These are phyloP conservation scores for Aspergillus transmontanensis DNA, from an alignment of 2,329 filamentous ascomycete species.

Conservation along the genomic window DNA sequence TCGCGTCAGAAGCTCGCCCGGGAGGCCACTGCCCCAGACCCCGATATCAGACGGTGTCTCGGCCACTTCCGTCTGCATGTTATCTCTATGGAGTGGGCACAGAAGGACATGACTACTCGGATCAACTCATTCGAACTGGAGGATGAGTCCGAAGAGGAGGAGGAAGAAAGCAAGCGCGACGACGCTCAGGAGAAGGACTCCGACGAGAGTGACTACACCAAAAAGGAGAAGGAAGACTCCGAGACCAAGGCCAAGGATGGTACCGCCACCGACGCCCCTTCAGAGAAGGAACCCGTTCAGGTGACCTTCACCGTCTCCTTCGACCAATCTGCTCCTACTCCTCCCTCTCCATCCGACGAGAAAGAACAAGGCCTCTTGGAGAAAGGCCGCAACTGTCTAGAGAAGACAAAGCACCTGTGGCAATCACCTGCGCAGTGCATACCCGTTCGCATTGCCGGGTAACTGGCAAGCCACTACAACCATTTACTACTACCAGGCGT, in stretches of 20 bases:
- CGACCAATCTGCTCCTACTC: neutral
- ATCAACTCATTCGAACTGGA: slow-evolving; percentile 41
- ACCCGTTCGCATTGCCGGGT: slow-evolving; percentile 25
- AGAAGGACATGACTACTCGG: slow-evolving; percentile 38
- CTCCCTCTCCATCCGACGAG: slow-evolving; percentile 5
- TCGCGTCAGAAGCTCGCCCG: slow-evolving; percentile 39
- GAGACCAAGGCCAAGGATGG: neutral
- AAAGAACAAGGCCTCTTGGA: slow-evolving; percentile 27
- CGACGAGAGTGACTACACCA: slow-evolving; percentile 10
- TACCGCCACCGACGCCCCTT: neutral
- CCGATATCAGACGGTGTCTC: slow-evolving; percentile 38
- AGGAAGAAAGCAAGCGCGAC: slow-evolving; percentile 17
- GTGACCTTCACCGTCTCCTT: slow-evolving; percentile 2
- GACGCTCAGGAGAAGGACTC: slow-evolving; percentile 14
- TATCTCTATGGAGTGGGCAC: slow-evolving; percentile 36
- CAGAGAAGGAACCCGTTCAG: neutral
- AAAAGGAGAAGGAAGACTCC: slow-evolving; percentile 2
- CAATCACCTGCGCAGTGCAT: slow-evolving; percentile 24
- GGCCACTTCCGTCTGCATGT: slow-evolving; percentile 38
- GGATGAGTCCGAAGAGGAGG: slow-evolving; percentile 31
- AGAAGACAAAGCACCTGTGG: slow-evolving; percentile 33
- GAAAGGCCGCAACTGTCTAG: slow-evolving; percentile 31
- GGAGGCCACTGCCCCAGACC: slow-evolving; percentile 38
- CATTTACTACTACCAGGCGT: neutral
- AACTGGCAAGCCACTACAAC: neutral